Evolutionary conservation across 2,329 filamentous ascomycete genomes (phyloP).

Genomic region (Colletotrichum destructivum): DNA sequence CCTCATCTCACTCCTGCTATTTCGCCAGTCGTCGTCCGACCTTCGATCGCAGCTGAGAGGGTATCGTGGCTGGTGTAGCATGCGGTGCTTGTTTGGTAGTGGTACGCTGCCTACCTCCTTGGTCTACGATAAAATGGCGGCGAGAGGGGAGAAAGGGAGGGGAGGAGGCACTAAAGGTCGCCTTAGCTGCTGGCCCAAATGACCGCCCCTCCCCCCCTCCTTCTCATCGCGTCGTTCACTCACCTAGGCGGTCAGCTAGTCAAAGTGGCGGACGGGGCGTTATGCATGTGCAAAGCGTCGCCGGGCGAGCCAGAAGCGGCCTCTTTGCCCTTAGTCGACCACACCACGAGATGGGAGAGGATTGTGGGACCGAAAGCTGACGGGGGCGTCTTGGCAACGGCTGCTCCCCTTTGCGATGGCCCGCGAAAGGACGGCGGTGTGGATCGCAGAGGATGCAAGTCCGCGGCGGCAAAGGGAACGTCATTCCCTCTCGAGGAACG

Average conservation of each 20-base stretch:
- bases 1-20: background rate
- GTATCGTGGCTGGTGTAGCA: background rate
- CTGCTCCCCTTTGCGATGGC: background rate
- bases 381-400: slow-evolving; percentile 28
- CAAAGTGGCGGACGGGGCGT: background rate
- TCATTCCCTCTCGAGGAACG: background rate
- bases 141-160: no score
- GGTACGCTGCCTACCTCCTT: slow-evolving; percentile 8
- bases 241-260: slow-evolving; percentile 6
- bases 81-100: slow-evolving; percentile 2
- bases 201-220: background rate
- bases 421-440: slow-evolving; percentile 24
- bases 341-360: slow-evolving; percentile 1
- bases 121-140: slow-evolving; percentile 1
- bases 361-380: slow-evolving; percentile 26
- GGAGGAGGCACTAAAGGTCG: background rate
- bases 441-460: slow-evolving; percentile 9
- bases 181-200: slow-evolving; percentile 8
- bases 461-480: slow-evolving; percentile 23
- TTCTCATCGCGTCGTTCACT: background rate
- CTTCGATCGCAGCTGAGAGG: background rate
- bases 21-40: background rate
- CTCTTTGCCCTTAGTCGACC: background rate
- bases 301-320: background rate
- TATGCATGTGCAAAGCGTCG: slow-evolving; percentile 23